Conservation (phyloP, 257 asterid species). For the Paulownia fortunei region DNA sequence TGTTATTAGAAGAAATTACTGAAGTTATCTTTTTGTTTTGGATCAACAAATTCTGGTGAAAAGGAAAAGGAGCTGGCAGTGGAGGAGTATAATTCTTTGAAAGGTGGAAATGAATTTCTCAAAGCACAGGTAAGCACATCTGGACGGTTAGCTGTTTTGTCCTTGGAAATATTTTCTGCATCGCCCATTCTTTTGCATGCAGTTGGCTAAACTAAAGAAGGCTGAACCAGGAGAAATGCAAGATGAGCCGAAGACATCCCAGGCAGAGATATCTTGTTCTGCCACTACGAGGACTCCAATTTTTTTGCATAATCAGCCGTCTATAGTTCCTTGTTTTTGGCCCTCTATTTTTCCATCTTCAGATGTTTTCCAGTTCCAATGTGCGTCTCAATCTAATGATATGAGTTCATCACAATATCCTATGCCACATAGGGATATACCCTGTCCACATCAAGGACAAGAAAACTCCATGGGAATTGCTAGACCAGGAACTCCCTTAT, state of each 20-base stretch:
- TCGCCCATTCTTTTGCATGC: conserved; percentile 4
- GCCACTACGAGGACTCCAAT: conserved; percentile 21
- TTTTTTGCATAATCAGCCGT: conserved; percentile 42
- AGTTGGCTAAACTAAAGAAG: conserved; percentile 52
- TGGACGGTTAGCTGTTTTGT: background rate
- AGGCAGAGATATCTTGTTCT: conserved; percentile 33
- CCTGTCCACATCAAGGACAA: conserved; percentile 34
- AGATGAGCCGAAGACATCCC: conserved; percentile 21
- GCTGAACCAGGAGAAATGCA: conserved; percentile 31
- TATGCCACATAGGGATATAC: conserved; percentile 16
- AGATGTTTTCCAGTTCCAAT: conserved; percentile 37
- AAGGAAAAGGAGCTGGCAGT: conserved; percentile 68
- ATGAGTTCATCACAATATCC: conserved; percentile 34
- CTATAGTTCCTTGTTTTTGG: conserved; percentile 56
- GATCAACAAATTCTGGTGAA: conserved; percentile 23
- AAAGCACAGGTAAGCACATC: conserved; percentile 48
- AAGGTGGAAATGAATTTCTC: conserved; percentile 45
- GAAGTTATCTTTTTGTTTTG: background rate
- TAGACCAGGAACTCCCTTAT: conserved; percentile 41
- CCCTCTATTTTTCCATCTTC: conserved; percentile 46
- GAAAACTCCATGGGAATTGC: conserved; percentile 34
- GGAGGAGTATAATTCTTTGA: conserved; percentile 47
- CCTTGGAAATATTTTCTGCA: background rate
- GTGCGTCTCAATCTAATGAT: conserved; percentile 28
- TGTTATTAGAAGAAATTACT: background rate